These are phyloP conservation scores for Phytophthora ramorum DNA, from an alignment of 352 stramenopile genomes.

Conservation along the genomic window DNA sequence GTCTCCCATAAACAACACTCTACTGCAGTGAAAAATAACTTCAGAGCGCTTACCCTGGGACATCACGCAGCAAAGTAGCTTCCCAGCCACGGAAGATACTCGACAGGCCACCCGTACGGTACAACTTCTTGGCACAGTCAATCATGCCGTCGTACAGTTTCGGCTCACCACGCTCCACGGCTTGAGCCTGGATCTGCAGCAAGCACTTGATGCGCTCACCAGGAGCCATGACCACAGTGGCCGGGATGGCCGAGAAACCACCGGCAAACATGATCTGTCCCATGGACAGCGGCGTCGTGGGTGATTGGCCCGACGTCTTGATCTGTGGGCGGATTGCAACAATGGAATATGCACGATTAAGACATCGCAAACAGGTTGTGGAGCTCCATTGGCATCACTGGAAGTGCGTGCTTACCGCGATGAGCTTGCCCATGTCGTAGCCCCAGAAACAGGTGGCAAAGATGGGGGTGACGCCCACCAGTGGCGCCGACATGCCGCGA, in stretches of 20 bases:
- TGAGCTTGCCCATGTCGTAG: conserved; percentile 96
- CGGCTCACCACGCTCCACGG: conserved; percentile 74
- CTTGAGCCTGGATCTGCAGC: conserved; percentile 92
- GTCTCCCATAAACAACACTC: conserved; percentile 31
- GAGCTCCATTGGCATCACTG: neutral
- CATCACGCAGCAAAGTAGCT: conserved; percentile 94
- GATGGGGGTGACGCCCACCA: conserved; percentile 96
- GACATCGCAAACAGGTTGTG: neutral
- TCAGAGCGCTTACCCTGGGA: conserved; percentile 85
- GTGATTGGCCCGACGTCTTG: conserved; percentile 62
- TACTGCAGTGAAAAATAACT: neutral
- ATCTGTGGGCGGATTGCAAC: conserved; percentile 45
- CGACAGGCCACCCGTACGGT: conserved; percentile 90
- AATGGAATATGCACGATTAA: conserved; percentile 6
- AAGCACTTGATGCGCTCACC: conserved; percentile 98
- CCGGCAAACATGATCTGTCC: conserved; percentile 91
- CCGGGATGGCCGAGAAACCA: conserved; percentile 90
- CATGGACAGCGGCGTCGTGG: conserved; percentile 73
- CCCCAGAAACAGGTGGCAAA: conserved; percentile 98
- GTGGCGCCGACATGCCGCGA: conserved; percentile 94
- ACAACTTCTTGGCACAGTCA: conserved; percentile 95
- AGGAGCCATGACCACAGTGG: conserved; percentile 94
- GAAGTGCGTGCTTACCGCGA: conserved; percentile 68
- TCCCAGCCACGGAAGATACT: conserved; percentile 96
- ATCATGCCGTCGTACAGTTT: conserved; percentile 95